phyloP scores from a whole-genome alignment of 2,329 filamentous ascomycete species.

The Tolypocladium paradoxum region DNA sequence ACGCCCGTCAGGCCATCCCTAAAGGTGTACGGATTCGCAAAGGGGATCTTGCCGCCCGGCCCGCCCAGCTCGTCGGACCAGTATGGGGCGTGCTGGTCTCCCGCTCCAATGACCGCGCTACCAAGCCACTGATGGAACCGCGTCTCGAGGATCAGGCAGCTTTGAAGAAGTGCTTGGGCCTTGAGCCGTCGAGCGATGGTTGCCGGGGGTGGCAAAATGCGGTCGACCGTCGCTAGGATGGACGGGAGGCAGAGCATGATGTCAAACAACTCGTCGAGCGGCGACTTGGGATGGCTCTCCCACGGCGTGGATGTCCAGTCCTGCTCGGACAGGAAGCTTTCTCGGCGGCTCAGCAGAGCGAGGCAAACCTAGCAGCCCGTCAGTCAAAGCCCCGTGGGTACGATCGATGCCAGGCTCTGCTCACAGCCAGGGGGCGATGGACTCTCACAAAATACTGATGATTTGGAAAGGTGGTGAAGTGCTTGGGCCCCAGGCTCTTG shows the following conservation, averaged over 20 bases:
- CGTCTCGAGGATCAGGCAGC: conserved; percentile 35
- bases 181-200: conserved; percentile 30
- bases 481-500: conserved; percentile 30
- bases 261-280: conserved; percentile 42
- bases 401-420: conserved; percentile 11
- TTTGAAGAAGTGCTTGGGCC: conserved; percentile 36
- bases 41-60: conserved; percentile 26
- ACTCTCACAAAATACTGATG: conserved; percentile 48
- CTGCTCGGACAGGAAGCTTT: conserved; percentile 37
- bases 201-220: conserved; percentile 25
- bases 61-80: conserved; percentile 26
- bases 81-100: conserved; percentile 22
- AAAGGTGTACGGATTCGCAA: conserved; percentile 34
- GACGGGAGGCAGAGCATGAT: conserved; percentile 34
- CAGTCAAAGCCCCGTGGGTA: background rate
- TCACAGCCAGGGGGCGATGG: conserved; percentile 41
- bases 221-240: conserved; percentile 34
- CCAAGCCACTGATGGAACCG: conserved; percentile 37
- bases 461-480: conserved; percentile 39
- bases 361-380: conserved; percentile 27
- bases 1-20: conserved; percentile 31
- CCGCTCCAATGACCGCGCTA: conserved; percentile 14
- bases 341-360: conserved; percentile 37
- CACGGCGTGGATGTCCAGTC: conserved; percentile 44
- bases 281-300: conserved; percentile 38